A percentile compares a stretch with the other conserved stretches of the same genome.
These are phyloP conservation scores for Lepiota brunneoincarnata DNA, from an alignment of 768 basidiomycete genomes.

Conservation along the genomic window DNA sequence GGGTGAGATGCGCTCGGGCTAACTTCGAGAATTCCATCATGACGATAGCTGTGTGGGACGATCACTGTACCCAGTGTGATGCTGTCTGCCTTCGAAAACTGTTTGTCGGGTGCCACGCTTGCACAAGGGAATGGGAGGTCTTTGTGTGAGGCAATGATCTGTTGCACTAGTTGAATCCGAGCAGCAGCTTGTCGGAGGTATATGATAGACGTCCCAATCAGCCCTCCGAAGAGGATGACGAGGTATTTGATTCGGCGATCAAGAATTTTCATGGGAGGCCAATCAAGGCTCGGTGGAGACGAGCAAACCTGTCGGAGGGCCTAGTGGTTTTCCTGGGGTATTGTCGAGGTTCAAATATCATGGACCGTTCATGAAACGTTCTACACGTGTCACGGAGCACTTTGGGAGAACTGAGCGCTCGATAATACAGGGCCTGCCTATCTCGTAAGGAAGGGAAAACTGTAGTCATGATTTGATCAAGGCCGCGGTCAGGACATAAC, in stretches of 20 bases:
- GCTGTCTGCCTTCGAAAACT: neutral
- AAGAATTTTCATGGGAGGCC: neutral
- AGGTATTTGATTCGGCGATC: neutral
- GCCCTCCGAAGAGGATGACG: neutral
- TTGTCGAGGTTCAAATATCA: too few species aligned
- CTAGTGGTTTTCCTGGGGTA: too few species aligned
- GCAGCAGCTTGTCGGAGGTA: neutral
- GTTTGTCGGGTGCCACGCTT: too few species aligned
- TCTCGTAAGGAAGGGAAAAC: too few species aligned
- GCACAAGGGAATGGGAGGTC: neutral
- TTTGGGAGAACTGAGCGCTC: too few species aligned
- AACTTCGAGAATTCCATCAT: conserved; percentile 40
- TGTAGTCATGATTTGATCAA: too few species aligned
- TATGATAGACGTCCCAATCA: neutral
- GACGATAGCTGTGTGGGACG: conserved; percentile 29
- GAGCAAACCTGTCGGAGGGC: too few species aligned
- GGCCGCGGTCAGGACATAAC: too few species aligned
- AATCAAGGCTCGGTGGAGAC: neutral
- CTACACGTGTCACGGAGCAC: too few species aligned
- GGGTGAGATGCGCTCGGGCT: conserved; percentile 57
- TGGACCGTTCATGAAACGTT: too few species aligned
- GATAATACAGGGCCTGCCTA: too few species aligned
- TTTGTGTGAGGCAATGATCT: neutral
- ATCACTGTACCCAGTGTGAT: neutral
- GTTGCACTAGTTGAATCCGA: neutral